Evolutionary conservation across 805 yeast genomes (phyloP).

Genomic region (Candida loeiensis): DNA sequence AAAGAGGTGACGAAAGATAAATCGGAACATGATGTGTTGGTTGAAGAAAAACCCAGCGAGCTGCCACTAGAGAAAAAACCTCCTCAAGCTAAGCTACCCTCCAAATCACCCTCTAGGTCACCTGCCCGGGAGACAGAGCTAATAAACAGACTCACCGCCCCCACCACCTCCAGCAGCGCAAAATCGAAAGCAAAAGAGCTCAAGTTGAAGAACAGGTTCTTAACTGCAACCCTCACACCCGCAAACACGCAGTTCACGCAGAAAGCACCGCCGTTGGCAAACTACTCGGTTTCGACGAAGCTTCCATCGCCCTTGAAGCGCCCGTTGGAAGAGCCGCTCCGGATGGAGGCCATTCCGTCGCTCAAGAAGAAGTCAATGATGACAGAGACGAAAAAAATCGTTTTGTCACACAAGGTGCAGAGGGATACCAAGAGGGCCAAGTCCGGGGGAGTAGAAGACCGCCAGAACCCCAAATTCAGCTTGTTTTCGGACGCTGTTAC

Average conservation of each 20-base stretch:
- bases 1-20: too few relatives aligned
- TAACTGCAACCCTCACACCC: constrained; percentile 35
- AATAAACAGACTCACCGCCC: constrained; percentile 23
- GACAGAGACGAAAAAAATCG: constrained; percentile 25
- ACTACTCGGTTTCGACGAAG: constrained; percentile 10
- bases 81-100: not conserved
- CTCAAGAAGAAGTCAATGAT: constrained; percentile 27
- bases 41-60: too few relatives aligned
- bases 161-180: constrained; percentile 31
- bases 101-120: constrained; percentile 5
- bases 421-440: not conserved
- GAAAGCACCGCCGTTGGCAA: constrained; percentile 12
- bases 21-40: too few relatives aligned
- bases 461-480: not conserved
- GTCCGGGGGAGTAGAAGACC: too few relatives aligned
- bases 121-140: constrained; percentile 12
- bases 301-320: constrained; percentile 16
- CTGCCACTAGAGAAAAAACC: too few relatives aligned
- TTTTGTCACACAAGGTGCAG: constrained; percentile 15
- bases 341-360: constrained; percentile 19
- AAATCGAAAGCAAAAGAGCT: constrained; percentile 15
- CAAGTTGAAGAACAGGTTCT: constrained; percentile 27
- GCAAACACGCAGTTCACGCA: constrained; percentile 23
- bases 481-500: constrained; percentile 6
- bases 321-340: constrained; percentile 8